A percentile compares a stretch with the other conserved stretches of the same genome.
Conservation (phyloP, 2,329 filamentous ascomycete genomes). For the Ophiostoma pallidulum region DNA sequence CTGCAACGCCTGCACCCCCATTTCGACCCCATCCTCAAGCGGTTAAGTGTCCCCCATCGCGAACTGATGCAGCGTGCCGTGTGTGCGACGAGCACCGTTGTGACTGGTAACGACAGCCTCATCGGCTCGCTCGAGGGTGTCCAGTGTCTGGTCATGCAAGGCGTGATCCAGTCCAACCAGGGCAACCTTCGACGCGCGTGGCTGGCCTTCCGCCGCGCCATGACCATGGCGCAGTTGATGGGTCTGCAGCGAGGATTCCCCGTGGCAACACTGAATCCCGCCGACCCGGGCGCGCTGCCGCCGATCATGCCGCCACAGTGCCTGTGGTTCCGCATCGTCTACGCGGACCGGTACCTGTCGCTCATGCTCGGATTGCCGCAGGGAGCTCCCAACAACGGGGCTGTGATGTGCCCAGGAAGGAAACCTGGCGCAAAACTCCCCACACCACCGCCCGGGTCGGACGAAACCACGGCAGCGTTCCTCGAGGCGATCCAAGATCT, state of each 20-base stretch:
- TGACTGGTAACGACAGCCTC: conserved; percentile 39
- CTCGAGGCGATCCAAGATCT: conserved; percentile 8
- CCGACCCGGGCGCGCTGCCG: conserved; percentile 20
- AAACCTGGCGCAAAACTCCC: neutral
- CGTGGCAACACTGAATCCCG: conserved; percentile 16
- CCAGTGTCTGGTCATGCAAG: conserved; percentile 39
- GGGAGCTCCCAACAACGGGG: conserved; percentile 18
- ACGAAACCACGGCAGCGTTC: neutral
- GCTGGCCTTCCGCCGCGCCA: conserved; percentile 34
- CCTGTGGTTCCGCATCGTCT: conserved; percentile 39
- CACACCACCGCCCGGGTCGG: neutral
- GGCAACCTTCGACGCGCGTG: conserved; percentile 39
- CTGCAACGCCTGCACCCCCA: conserved; percentile 21
- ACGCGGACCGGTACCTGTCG: conserved; percentile 37
- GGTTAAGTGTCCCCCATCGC: conserved; percentile 1
- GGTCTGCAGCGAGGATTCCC: conserved; percentile 10
- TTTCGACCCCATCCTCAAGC: conserved; percentile 5
- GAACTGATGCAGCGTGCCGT: conserved; percentile 8
- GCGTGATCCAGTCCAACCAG: conserved; percentile 35
- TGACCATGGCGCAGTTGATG: conserved; percentile 23
- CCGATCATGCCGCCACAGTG: conserved; percentile 26
- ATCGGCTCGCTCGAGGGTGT: conserved; percentile 38
- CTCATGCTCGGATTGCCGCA: conserved; percentile 40
- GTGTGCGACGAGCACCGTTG: conserved; percentile 18
- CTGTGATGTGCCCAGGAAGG: neutral